Percentiles rank a stretch among this genome's conserved stretches.
phyloP scores from a whole-genome alignment of 1,284 basidiomycete species.

The Apiotrichum mycotoxinovorans region DNA sequence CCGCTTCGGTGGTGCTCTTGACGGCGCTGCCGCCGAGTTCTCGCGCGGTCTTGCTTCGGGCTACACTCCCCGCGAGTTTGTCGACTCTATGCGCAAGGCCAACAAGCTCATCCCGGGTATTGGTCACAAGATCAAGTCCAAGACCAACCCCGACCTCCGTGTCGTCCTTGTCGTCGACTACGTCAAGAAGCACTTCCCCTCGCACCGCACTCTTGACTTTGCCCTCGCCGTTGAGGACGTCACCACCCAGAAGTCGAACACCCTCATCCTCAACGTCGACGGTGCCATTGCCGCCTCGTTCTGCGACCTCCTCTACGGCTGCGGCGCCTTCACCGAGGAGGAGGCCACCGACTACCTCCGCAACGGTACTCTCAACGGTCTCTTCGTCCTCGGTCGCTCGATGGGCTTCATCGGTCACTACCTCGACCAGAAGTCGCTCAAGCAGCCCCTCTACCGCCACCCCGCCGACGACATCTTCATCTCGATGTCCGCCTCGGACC shows the following conservation, averaged over 20 bases:
- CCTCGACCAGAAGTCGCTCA: conserved; percentile 82
- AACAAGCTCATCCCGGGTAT: conserved; percentile 98
- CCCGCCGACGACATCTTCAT: conserved; percentile 22
- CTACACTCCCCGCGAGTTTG: conserved; percentile 93
- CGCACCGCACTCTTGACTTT: conserved; percentile 85
- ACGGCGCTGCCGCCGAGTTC: conserved; percentile 96
- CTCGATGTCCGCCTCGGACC: not conserved
- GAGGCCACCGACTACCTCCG: conserved; percentile 97
- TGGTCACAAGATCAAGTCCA: conserved; percentile 99
- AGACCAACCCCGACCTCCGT: conserved; percentile 94
- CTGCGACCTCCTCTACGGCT: conserved; percentile 88
- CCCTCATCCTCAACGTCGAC: conserved; percentile 89
- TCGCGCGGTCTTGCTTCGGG: conserved; percentile 84
- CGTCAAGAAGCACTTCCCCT: conserved; percentile 92
- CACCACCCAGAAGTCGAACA: conserved; percentile 96
- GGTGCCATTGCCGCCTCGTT: conserved; percentile 98
- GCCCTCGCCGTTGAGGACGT: conserved; percentile 98
- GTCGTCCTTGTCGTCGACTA: conserved; percentile 98
- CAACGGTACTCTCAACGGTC: conserved; percentile 71
- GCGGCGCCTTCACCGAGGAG: conserved; percentile 90
- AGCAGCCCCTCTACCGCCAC: conserved; percentile 78
- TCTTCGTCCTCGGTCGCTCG: conserved; percentile 94
- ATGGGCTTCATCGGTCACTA: conserved; percentile 76
- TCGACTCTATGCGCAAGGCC: conserved; percentile 89
- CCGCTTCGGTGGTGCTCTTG: conserved; percentile 98